Conservation (phyloP, 1,139 yeast genomes). For the Suhomyces kunorum region DNA sequence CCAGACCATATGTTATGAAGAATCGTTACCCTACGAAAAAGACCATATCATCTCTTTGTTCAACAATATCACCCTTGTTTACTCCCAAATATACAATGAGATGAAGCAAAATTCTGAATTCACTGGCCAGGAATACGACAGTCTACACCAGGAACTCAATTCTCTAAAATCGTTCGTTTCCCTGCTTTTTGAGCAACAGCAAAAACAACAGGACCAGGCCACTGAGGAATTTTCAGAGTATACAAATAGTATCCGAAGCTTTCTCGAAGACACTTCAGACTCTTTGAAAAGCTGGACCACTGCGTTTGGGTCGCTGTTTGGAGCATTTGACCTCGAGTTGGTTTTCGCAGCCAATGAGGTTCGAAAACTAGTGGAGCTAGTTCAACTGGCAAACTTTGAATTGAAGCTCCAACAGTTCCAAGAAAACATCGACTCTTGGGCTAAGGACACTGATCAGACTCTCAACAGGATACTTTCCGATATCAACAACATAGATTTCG, state of each 20-base stretch:
- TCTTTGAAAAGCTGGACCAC: background rate
- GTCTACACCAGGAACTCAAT: slow-evolving; percentile 5
- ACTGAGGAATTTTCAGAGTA: slow-evolving; percentile 15
- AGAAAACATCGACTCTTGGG: background rate
- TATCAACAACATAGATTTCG: slow-evolving; percentile 4
- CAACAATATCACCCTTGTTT: slow-evolving; percentile 45
- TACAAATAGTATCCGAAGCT: slow-evolving; percentile 14
- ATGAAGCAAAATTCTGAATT: slow-evolving; percentile 17
- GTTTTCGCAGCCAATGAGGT: slow-evolving; percentile 7
- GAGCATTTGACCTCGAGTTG: slow-evolving; percentile 2
- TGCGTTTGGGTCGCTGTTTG: background rate
- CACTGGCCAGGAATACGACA: slow-evolving; percentile 14
- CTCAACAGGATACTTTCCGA: slow-evolving; percentile 1
- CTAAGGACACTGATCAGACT: slow-evolving; percentile 2
- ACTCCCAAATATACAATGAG: slow-evolving; percentile 24
- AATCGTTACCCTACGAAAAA: slow-evolving; percentile 53
- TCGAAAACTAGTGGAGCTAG: background rate
- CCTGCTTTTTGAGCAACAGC: slow-evolving; percentile 7
- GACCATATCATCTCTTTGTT: slow-evolving; percentile 50
- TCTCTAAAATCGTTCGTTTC: slow-evolving; percentile 13
- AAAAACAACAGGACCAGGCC: slow-evolving; percentile 2
- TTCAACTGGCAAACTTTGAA: background rate
- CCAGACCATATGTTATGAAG: slow-evolving; percentile 50
- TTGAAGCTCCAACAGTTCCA: background rate
- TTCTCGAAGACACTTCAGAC: slow-evolving; percentile 10